These are phyloP conservation scores for Silene uniflora DNA, from an alignment of 148 eudicot genomes.

Conservation along the genomic window DNA sequence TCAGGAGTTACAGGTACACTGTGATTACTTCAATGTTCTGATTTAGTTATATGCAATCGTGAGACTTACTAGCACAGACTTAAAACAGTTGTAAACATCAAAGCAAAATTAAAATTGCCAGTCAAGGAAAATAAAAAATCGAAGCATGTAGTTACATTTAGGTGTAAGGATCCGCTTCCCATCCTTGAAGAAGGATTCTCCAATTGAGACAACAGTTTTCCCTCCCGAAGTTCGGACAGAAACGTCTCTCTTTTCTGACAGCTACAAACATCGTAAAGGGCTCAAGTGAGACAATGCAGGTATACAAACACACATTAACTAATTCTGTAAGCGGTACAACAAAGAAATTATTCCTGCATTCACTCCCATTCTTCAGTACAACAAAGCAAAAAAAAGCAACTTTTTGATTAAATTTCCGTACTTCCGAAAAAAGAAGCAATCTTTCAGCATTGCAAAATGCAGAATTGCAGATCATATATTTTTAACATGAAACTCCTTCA, in stretches of 20 bases:
- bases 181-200: conserved; percentile 43
- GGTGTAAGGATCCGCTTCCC: conserved; percentile 43
- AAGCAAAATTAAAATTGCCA: conserved; percentile 1
- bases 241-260: conserved; percentile 51
- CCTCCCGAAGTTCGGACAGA: conserved; percentile 37
- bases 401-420: background rate
- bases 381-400: background rate
- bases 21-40: background rate
- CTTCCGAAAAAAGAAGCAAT: background rate
- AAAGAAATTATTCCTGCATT: background rate
- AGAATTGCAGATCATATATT: background rate
- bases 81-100: background rate
- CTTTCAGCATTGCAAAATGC: background rate
- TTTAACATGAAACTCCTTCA: background rate
- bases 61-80: background rate
- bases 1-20: background rate
- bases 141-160: conserved; percentile 32
- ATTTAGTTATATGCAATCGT: background rate
- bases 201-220: conserved; percentile 41
- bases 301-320: background rate
- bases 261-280: conserved; percentile 35
- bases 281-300: conserved; percentile 15
- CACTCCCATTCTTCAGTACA: background rate
- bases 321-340: too few species aligned
- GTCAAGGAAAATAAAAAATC: conserved; percentile 9